phyloP scores from a whole-genome alignment of 441 rosid species.

The Lagerstroemia fauriei region DNA sequence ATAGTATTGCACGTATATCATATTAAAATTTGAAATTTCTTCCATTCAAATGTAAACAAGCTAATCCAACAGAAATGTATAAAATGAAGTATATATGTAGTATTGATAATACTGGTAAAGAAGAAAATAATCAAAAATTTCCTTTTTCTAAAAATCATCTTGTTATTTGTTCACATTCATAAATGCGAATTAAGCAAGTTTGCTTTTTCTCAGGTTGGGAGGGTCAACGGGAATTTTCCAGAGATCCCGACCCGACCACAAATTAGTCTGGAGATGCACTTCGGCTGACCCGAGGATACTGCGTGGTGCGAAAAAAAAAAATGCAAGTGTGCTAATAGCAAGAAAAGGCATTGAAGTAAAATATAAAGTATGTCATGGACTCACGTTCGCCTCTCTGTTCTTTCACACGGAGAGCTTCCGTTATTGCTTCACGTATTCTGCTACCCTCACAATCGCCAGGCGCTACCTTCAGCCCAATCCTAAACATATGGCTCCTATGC shows the following conservation, averaged over 20 bases:
- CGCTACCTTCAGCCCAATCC: slow-evolving; percentile 81
- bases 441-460: slow-evolving; percentile 70
- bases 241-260: no score
- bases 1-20: neutral
- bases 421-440: slow-evolving; percentile 88
- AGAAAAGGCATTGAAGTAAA: neutral
- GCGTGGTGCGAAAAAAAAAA: no score
- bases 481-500: slow-evolving; percentile 91
- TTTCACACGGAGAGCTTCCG: slow-evolving; percentile 89
- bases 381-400: slow-evolving; percentile 95
- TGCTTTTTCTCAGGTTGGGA: no score
- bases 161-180: neutral
- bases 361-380: slow-evolving; percentile 21
- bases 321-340: neutral
- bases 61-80: neutral
- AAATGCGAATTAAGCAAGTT: no score
- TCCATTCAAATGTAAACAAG: neutral
- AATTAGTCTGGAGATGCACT: no score
- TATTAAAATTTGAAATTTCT: neutral
- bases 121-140: neutral
- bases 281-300: no score
- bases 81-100: neutral
- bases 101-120: neutral
- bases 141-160: neutral
- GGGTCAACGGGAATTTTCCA: no score